Evolutionary conservation across 768 basidiomycete genomes (phyloP).

Genomic region (Termitomyces titanicus): DNA sequence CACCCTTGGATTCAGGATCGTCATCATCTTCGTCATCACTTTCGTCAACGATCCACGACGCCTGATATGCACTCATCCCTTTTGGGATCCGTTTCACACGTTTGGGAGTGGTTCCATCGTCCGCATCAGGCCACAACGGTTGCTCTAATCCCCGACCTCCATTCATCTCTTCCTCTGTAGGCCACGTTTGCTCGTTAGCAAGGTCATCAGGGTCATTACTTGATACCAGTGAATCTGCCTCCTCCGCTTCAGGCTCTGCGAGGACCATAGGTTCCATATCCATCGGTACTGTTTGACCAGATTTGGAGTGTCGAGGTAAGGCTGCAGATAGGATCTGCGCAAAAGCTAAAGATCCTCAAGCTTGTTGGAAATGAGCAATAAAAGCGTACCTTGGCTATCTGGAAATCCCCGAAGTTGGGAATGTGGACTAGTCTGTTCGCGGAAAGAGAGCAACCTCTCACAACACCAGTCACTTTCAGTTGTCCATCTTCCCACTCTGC

Average conservation of each 20-base stretch:
- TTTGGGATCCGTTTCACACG: constrained; percentile 83
- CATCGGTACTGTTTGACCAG: constrained; percentile 43
- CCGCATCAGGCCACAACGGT: constrained; percentile 56
- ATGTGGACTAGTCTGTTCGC: constrained; percentile 86
- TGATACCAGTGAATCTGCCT: constrained; percentile 84
- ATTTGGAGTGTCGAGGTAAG: constrained; percentile 33
- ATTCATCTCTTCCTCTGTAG: constrained; percentile 93
- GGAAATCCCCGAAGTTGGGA: constrained; percentile 86
- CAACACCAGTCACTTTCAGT: constrained; percentile 76
- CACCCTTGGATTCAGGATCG: constrained; percentile 40
- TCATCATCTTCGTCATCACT: constrained; percentile 59
- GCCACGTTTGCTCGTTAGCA: constrained; percentile 97
- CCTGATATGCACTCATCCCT: constrained; percentile 96
- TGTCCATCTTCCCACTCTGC: constrained; percentile 59
- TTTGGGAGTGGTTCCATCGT: constrained; percentile 73
- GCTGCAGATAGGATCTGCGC: constrained; percentile 70
- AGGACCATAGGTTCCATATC: constrained; percentile 65
- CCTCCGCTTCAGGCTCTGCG: constrained; percentile 57
- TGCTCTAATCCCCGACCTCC: constrained; percentile 28
- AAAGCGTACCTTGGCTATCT: constrained; percentile 64
- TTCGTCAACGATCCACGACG: constrained; percentile 92
- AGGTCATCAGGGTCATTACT: constrained; percentile 87
- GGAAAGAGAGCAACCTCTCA: constrained; percentile 76
- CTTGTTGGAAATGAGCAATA: constrained; percentile 12
- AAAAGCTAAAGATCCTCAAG: not conserved